A percentile compares a stretch with the other conserved stretches of the same genome.
Evolutionary conservation across 345 rosid genomes (phyloP).

Genomic region (Lumnitzera racemosa): DNA sequence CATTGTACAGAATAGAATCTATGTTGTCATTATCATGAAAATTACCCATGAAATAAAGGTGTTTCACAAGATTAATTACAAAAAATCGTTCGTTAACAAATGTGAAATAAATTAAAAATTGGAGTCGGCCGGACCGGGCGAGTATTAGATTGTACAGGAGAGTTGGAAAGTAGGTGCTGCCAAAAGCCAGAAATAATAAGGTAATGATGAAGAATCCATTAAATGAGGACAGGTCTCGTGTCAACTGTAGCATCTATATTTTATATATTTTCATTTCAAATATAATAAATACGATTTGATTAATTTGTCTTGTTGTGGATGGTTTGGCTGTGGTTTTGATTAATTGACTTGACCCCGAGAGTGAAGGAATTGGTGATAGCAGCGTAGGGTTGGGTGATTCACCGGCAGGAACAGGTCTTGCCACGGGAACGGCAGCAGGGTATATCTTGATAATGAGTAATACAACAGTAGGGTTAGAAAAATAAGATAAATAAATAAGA

Average conservation of each 20-base stretch:
- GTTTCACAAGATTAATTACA: neutral
- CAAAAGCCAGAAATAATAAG: slow-evolving; percentile 39
- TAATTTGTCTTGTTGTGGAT: slow-evolving; percentile 12
- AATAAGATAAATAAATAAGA: slow-evolving; percentile 7
- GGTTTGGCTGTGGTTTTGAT: slow-evolving; percentile 3
- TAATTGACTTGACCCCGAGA: neutral
- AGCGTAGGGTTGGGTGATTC: slow-evolving; percentile 7
- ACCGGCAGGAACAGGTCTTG: slow-evolving; percentile 11
- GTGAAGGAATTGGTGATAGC: neutral
- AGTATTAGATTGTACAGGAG: slow-evolving; percentile 6
- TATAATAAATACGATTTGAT: neutral
- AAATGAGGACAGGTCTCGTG: slow-evolving; percentile 10
- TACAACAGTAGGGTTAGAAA: neutral
- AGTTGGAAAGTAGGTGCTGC: slow-evolving; percentile 13
- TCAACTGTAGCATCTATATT: neutral
- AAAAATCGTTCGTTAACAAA: neutral
- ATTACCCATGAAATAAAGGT: slow-evolving; percentile 1
- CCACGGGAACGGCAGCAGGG: neutral
- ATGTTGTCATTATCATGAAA: slow-evolving; percentile 9
- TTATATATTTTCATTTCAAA: neutral
- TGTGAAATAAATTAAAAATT: neutral
- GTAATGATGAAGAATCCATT: slow-evolving; percentile 38
- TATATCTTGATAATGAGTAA: too few species aligned
- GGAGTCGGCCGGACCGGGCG: slow-evolving; percentile 8
- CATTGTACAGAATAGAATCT: neutral